A percentile compares a stretch with the other conserved stretches of the same genome.
These are phyloP conservation scores for Pleurotus pulmonarius DNA, from an alignment of 768 basidiomycete species.

Conservation along the genomic window DNA sequence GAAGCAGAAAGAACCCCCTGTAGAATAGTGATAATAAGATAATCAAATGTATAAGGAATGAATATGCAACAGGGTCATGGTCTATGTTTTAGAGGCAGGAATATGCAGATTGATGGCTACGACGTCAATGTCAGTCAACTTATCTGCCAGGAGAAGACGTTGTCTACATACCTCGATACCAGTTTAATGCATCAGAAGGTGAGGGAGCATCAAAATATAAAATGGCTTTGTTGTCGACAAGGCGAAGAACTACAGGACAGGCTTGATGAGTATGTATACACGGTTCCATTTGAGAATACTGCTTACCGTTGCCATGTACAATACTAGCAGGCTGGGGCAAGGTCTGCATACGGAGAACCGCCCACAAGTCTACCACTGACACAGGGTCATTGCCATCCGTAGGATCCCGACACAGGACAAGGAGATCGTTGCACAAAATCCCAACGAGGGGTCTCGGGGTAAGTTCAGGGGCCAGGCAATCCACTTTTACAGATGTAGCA, in stretches of 20 bases:
- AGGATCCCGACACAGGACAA: conserved; percentile 89
- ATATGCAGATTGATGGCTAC: conserved; percentile 88
- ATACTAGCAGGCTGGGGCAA: conserved; percentile 87
- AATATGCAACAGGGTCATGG: conserved; percentile 10
- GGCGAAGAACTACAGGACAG: conserved; percentile 57
- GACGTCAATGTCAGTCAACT: conserved; percentile 2
- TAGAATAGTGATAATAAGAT: conserved; percentile 2
- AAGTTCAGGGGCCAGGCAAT: conserved; percentile 83
- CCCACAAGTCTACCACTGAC: conserved; percentile 88
- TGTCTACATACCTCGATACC: conserved; percentile 73
- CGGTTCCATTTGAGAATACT: not conserved
- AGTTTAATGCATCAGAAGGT: conserved; percentile 80
- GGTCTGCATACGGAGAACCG: conserved; percentile 94
- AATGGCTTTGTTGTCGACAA: conserved; percentile 91
- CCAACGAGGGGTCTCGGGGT: conserved; percentile 78
- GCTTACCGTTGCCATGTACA: conserved; percentile 77
- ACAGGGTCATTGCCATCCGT: conserved; percentile 74
- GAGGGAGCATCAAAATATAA: conserved; percentile 85
- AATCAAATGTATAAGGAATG: conserved; percentile 16
- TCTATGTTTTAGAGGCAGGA: conserved; percentile 73
- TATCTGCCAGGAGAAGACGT: not conserved
- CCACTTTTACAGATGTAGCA: conserved; percentile 80
- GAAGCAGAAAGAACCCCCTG: not conserved
- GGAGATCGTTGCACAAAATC: conserved; percentile 87
- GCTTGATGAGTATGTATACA: too few species aligned